These are phyloP conservation scores for Boehmeria nivea DNA, from an alignment of 306 rosid genomes.

Conservation along the genomic window DNA sequence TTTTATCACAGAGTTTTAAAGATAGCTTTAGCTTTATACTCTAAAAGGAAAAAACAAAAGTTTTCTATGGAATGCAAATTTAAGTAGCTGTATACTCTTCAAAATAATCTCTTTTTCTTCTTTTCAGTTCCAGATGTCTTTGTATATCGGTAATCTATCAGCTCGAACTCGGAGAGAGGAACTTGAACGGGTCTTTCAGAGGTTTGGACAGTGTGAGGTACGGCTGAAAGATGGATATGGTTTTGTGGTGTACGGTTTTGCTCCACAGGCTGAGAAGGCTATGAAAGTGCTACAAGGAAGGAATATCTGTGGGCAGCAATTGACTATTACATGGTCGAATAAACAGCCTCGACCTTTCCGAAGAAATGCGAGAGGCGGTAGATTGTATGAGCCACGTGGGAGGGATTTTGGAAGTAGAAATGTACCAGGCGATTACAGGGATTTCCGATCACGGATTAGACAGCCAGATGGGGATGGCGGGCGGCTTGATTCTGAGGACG, in stretches of 20 bases:
- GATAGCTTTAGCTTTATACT: neutral
- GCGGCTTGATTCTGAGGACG: slow-evolving; percentile 30
- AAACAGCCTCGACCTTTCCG: slow-evolving; percentile 41
- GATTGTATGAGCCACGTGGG: slow-evolving; percentile 16
- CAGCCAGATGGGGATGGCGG: slow-evolving; percentile 15
- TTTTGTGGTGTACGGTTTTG: slow-evolving; percentile 48
- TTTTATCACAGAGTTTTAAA: neutral
- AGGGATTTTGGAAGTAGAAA: slow-evolving; percentile 32
- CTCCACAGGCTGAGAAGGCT: slow-evolving; percentile 46
- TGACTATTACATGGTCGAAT: slow-evolving; percentile 51
- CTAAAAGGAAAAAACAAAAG: no score
- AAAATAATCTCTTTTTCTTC: neutral
- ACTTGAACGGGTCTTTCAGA: slow-evolving; percentile 39
- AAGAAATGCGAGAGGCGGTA: slow-evolving; percentile 30
- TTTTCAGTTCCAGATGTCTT: slow-evolving; percentile 42
- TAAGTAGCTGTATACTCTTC: no score
- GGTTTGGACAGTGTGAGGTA: slow-evolving; percentile 50
- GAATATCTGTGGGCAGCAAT: slow-evolving; percentile 47
- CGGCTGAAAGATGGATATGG: slow-evolving; percentile 57
- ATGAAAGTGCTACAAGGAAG: slow-evolving; percentile 50
- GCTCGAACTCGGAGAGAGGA: slow-evolving; percentile 41
- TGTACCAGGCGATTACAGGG: slow-evolving; percentile 25
- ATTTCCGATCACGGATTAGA: slow-evolving; percentile 13
- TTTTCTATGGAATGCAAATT: neutral
- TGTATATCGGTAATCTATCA: slow-evolving; percentile 50